Evolutionary conservation across 2,329 filamentous ascomycete genomes (phyloP).

Genomic region (Scopulariopsis brevicaulis): DNA sequence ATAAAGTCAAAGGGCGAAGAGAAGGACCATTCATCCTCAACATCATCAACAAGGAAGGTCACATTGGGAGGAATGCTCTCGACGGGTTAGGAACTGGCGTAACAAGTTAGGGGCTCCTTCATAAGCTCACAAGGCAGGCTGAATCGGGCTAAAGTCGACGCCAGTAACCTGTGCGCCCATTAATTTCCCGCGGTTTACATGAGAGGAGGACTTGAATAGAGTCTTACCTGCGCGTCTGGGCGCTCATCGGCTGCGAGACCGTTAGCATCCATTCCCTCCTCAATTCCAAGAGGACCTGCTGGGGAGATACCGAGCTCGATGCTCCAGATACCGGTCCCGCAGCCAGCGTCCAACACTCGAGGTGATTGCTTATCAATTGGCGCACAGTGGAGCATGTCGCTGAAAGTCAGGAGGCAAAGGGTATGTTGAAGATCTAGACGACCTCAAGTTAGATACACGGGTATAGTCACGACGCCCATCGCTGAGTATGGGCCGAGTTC

Average conservation of each 20-base stretch:
- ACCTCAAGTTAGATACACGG: not conserved
- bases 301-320: conserved; percentile 16
- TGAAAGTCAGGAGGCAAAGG: conserved; percentile 13
- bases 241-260: conserved; percentile 11
- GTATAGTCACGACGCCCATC: not conserved
- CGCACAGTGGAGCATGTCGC: conserved; percentile 12
- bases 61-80: conserved; percentile 35
- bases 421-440: conserved; percentile 15
- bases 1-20: conserved; percentile 26
- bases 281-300: not conserved
- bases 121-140: conserved; percentile 20
- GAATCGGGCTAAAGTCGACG: conserved; percentile 29
- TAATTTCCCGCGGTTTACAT: not conserved
- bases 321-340: conserved; percentile 19
- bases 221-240: conserved; percentile 14
- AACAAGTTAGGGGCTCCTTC: not conserved
- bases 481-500: not conserved
- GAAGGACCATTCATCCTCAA: conserved; percentile 27
- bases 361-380: conserved; percentile 8
- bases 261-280: not conserved
- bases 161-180: conserved; percentile 17
- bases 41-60: conserved; percentile 31
- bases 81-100: not conserved
- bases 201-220: not conserved
- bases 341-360: conserved; percentile 18